phyloP scores from a whole-genome alignment of 2,329 filamentous ascomycete genomes.

The Helotiales sp. region DNA sequence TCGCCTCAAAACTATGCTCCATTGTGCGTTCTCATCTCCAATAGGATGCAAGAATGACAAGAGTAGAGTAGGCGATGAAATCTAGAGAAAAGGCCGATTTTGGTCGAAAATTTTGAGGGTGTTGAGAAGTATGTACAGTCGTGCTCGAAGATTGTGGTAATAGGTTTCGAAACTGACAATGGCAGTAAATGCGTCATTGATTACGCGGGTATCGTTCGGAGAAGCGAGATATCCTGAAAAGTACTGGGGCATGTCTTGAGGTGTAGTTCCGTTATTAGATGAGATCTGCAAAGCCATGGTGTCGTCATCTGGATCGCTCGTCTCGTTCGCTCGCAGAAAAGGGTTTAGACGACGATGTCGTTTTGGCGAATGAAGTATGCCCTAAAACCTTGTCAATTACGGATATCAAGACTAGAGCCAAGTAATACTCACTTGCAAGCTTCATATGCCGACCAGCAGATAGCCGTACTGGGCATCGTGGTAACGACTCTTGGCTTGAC shows the following conservation, averaged over 20 bases:
- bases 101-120: neutral
- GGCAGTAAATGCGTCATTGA: neutral
- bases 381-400: constrained; percentile 38
- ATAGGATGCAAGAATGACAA: neutral
- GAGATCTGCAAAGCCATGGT: neutral
- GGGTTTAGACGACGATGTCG: constrained; percentile 35
- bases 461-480: constrained; percentile 98
- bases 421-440: constrained; percentile 60
- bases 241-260: neutral
- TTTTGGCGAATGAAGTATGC: constrained; percentile 62
- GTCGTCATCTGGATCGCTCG: neutral
- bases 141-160: neutral
- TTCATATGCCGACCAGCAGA: constrained; percentile 87
- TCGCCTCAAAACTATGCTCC: neutral
- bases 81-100: neutral
- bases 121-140: neutral
- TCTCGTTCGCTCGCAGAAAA: neutral
- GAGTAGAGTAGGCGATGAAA: neutral
- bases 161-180: neutral
- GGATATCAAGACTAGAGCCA: neutral
- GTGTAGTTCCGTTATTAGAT: neutral
- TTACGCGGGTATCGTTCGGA: neutral
- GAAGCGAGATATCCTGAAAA: neutral
- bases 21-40: neutral
- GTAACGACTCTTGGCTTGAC: constrained; percentile 89